phyloP scores from a whole-genome alignment of 2,329 filamentous ascomycete species.

The Talaromyces sp. region DNA sequence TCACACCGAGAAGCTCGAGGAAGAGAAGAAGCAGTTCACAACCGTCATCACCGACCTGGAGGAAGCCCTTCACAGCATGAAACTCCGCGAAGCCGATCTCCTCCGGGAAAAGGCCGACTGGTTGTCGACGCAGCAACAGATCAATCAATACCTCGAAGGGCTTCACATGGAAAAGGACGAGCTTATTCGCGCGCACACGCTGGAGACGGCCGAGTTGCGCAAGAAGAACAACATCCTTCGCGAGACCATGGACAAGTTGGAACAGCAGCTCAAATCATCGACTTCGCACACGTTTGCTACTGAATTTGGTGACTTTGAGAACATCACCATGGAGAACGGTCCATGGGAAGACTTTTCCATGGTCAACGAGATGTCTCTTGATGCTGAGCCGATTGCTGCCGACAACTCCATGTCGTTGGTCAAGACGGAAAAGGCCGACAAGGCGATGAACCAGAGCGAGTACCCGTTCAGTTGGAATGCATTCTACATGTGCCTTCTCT shows the following conservation, averaged over 20 bases:
- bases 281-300: slow-evolving; percentile 53
- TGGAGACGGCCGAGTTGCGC: slow-evolving; percentile 84
- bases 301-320: slow-evolving; percentile 79
- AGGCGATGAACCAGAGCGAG: slow-evolving; percentile 54
- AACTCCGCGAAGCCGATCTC: slow-evolving; percentile 53
- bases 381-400: slow-evolving; percentile 34
- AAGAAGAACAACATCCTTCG: slow-evolving; percentile 85
- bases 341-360: slow-evolving; percentile 81
- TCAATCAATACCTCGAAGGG: slow-evolving; percentile 69
- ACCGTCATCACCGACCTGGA: slow-evolving; percentile 72
- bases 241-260: slow-evolving; percentile 54
- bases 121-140: slow-evolving; percentile 67
- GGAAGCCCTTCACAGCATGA: slow-evolving; percentile 66
- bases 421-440: slow-evolving; percentile 36
- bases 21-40: slow-evolving; percentile 91
- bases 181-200: slow-evolving; percentile 79
- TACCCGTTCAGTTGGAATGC: slow-evolving; percentile 63
- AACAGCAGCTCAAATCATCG: slow-evolving; percentile 32
- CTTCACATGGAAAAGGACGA: slow-evolving; percentile 87
- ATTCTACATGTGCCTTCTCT: slow-evolving; percentile 93
- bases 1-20: slow-evolving; percentile 92
- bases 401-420: slow-evolving; percentile 38
- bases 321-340: slow-evolving; percentile 69
- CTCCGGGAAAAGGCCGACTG: slow-evolving; percentile 58
- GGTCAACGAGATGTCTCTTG: slow-evolving; percentile 57